Evolutionary conservation across 768 basidiomycete genomes (phyloP).

Genomic region (Rhodocollybia butyracea): DNA sequence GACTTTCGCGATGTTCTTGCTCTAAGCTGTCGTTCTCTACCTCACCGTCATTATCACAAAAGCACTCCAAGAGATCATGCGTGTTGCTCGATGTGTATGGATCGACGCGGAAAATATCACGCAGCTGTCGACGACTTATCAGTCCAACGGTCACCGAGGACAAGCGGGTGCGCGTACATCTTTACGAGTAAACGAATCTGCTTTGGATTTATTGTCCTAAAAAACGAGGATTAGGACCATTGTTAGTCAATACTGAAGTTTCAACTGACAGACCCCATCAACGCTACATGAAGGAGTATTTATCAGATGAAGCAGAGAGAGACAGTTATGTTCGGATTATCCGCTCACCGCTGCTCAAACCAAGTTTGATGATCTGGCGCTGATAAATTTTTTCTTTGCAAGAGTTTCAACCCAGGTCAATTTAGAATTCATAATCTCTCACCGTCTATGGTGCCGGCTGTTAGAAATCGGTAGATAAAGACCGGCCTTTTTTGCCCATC

Average conservation of each 20-base stretch:
- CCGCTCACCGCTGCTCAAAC: conserved; percentile 77
- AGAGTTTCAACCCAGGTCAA: neutral
- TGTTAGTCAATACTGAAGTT: neutral
- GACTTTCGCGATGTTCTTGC: neutral
- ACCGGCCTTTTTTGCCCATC: conserved; percentile 94
- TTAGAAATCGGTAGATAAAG: conserved; percentile 85
- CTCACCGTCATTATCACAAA: conserved; percentile 41
- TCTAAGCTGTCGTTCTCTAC: conserved; percentile 22
- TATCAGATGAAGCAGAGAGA: conserved; percentile 1
- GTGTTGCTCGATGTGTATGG: conserved; percentile 80
- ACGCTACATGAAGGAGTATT: conserved; percentile 39
- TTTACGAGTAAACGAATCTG: conserved; percentile 82
- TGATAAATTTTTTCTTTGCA: conserved; percentile 84
- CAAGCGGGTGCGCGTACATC: conserved; percentile 52
- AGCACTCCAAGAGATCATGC: conserved; percentile 86
- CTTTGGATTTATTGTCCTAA: conserved; percentile 49
- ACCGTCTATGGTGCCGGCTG: conserved; percentile 90
- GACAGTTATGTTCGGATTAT: conserved; percentile 14
- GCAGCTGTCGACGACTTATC: conserved; percentile 50
- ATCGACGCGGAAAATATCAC: conserved; percentile 90
- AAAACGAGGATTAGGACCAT: neutral
- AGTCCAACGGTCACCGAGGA: neutral
- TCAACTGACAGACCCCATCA: conserved; percentile 67
- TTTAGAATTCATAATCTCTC: conserved; percentile 13
- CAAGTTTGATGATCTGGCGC: conserved; percentile 91